Evolutionary conservation across 352 stramenopile genomes (phyloP).

Genomic region (Phytophthora sansomeana): DNA sequence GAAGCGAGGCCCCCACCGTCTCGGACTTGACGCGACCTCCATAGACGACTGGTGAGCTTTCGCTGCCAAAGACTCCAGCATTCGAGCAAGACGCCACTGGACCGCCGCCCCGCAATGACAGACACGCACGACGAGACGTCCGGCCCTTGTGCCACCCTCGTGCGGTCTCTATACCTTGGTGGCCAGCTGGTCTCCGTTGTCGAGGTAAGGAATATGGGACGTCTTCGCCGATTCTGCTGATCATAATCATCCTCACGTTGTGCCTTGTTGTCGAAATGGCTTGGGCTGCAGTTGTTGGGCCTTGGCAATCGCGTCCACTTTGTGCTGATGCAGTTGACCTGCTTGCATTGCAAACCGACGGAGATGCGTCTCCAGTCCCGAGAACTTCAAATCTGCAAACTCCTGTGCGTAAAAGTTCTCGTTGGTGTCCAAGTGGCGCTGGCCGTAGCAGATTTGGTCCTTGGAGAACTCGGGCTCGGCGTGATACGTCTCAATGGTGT

Average conservation of each 20-base stretch:
- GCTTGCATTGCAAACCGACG: slow-evolving; percentile 38
- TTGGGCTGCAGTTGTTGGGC: slow-evolving; percentile 11
- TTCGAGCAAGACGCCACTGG: slow-evolving; percentile 6
- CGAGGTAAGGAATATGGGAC: slow-evolving; percentile 11
- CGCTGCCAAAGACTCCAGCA: too few relatives aligned
- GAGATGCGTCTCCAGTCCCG: slow-evolving; percentile 33
- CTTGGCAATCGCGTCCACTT: slow-evolving; percentile 16
- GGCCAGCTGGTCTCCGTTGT: too few relatives aligned
- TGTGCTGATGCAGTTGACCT: slow-evolving; percentile 15
- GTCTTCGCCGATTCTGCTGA: not conserved
- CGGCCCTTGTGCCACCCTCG: not conserved
- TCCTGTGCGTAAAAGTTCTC: slow-evolving; percentile 41
- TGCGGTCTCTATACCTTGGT: slow-evolving; percentile 19
- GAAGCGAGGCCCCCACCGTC: slow-evolving; percentile 16
- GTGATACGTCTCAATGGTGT: slow-evolving; percentile 64
- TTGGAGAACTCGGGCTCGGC: slow-evolving; percentile 40
- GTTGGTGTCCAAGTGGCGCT: slow-evolving; percentile 23
- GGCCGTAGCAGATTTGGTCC: slow-evolving; percentile 63
- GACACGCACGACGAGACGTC: slow-evolving; percentile 3
- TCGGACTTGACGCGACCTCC: not conserved
- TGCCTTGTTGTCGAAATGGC: slow-evolving; percentile 5
- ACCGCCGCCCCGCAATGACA: not conserved
- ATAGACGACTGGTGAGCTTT: slow-evolving; percentile 5
- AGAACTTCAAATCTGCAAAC: slow-evolving; percentile 33
- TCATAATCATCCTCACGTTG: slow-evolving; percentile 24